Evolutionary conservation across 2,329 filamentous ascomycete species (phyloP).

Genomic region (Phoma sp.): DNA sequence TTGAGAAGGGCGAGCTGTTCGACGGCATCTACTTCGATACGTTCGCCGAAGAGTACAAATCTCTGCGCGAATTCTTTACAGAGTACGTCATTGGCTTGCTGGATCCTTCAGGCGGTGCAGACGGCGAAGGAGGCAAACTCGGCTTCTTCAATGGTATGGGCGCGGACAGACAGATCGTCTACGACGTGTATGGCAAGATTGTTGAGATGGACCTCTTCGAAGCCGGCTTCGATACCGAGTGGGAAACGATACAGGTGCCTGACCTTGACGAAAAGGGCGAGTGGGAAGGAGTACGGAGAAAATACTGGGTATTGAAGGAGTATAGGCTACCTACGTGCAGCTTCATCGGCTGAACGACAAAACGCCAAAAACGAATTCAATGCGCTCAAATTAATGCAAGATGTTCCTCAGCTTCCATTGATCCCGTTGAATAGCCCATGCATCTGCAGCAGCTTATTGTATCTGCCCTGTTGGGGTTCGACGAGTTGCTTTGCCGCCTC

Average conservation of each 20-base stretch:
- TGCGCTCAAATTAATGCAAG: neutral
- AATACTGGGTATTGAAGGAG: constrained; percentile 87
- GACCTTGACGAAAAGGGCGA: constrained; percentile 74
- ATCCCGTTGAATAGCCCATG: constrained; percentile 41
- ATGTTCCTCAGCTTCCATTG: constrained; percentile 1
- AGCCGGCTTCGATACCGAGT: constrained; percentile 87
- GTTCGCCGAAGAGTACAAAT: constrained; percentile 90
- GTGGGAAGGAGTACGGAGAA: constrained; percentile 87
- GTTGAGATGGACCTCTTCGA: constrained; percentile 90
- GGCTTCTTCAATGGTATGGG: constrained; percentile 80
- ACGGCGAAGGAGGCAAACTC: constrained; percentile 60
- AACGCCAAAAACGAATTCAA: constrained; percentile 18
- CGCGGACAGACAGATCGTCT: constrained; percentile 89
- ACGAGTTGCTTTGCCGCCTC: constrained; percentile 54
- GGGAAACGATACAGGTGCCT: constrained; percentile 79
- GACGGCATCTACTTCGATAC: constrained; percentile 90
- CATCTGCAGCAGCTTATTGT: constrained; percentile 50
- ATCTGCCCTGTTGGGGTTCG: constrained; percentile 50
- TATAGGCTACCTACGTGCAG: constrained; percentile 79
- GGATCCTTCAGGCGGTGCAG: constrained; percentile 58
- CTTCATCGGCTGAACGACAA: constrained; percentile 67
- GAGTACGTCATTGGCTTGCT: constrained; percentile 85
- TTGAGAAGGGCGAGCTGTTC: constrained; percentile 53
- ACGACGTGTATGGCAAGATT: constrained; percentile 92
- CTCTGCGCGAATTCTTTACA: constrained; percentile 85